Evolutionary conservation across 176 grass and related monocot genomes (phyloP), one percentile per base, ranked within the genome.

Genomic region (Carex cristatella): DNA sequence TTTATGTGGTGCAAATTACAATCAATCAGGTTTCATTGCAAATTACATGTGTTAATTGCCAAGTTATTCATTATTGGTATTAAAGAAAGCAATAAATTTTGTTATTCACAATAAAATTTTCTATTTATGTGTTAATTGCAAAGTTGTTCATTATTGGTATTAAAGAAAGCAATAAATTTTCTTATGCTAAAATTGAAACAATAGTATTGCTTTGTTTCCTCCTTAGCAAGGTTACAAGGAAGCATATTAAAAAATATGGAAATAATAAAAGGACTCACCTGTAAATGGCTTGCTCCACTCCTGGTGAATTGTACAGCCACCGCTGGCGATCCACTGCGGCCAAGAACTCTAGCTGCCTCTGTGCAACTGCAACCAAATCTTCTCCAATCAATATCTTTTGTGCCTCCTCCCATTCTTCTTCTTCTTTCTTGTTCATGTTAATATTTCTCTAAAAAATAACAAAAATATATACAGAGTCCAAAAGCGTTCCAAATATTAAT

Each of bases 241-340:
- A 23, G 7, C 2, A 49, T 49, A 28, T 63, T 63, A 27, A 64
- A 64, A 64, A 64, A 30, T 2, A 30, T 2, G 6, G 6, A 28
- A n/a, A 64, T 64, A 64, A 27, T 64, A 2, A 19, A 6, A 6
- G 3, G 15, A n/a, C 4, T 61, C 90, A 92, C 94, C 90, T 94
- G 78, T 79, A 79, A 60, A 94, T 91, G 4, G 89, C 90, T 18
- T 86, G 79, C 46, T 92, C 86, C 7, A 97, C 65, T 28, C 92
- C 81, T 10, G 87, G 87, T 0, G 90, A 90, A 64, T 90, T 90
- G 65, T 91, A 94, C 87, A 97, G 90, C 92, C 94, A 94, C 28
- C 92, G 89, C 33, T 87, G 86, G 61, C 87, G 87, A 75, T 97
- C 94, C 4, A 97, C 94, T 18, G 70, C 87, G 8, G 81, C 84